Conservation (phyloP, 805 yeast genomes). For the Candida xiaguanensis region DNA sequence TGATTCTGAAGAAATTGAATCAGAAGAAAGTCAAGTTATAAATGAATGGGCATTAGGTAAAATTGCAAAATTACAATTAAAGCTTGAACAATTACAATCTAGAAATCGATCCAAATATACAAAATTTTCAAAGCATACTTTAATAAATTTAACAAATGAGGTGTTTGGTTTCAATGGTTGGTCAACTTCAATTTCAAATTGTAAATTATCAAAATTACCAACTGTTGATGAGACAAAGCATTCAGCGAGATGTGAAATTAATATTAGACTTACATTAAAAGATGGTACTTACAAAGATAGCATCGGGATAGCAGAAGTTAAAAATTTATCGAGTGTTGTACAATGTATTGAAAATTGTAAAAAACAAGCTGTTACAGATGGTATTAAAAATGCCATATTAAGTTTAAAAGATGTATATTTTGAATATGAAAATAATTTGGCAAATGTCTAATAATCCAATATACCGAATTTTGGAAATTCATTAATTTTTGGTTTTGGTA, state of each 20-base stretch:
- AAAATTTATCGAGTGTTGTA: slow-evolving; percentile 28
- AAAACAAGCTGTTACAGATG: slow-evolving; percentile 48
- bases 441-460: slow-evolving; percentile 53
- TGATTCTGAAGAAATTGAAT: slow-evolving; percentile 4
- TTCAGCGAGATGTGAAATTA: slow-evolving; percentile 23
- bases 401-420: slow-evolving; percentile 9
- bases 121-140: slow-evolving; percentile 11
- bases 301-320: slow-evolving; percentile 38
- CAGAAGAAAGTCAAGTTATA: slow-evolving; percentile 16
- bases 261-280: slow-evolving; percentile 32
- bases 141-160: slow-evolving; percentile 45
- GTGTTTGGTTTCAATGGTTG: slow-evolving; percentile 58
- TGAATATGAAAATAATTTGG: slow-evolving; percentile 9
- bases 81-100: slow-evolving; percentile 36
- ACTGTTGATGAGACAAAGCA: slow-evolving; percentile 19
- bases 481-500: slow-evolving; percentile 63
- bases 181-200: slow-evolving; percentile 41
- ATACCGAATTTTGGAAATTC: slow-evolving; percentile 58
- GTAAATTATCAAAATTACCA: slow-evolving; percentile 11
- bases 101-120: slow-evolving; percentile 1
- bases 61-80: slow-evolving; percentile 47
- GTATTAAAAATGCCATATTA: slow-evolving; percentile 37
- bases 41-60: slow-evolving; percentile 45
- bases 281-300: slow-evolving; percentile 42
- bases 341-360: slow-evolving; percentile 36